Percentiles rank a stretch among this genome's conserved stretches.
Conservation (phyloP, 192 early-diverging fungal species). For the Backusella circina region DNA sequence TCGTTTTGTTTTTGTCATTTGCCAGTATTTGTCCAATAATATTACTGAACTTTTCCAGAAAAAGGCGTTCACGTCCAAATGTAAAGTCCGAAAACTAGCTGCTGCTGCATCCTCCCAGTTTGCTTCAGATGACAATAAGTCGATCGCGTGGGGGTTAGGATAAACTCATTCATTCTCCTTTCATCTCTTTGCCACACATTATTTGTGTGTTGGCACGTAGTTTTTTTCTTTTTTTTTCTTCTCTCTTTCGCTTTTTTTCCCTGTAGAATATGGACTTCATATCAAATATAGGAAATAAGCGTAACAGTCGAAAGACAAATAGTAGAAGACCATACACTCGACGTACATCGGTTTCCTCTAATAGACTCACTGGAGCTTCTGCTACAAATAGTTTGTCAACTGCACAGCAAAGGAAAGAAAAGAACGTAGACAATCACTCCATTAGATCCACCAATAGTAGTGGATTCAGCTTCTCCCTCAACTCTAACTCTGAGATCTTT, state of each 20-base stretch:
- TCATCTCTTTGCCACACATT: background rate
- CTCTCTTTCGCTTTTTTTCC: background rate
- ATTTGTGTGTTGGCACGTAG: background rate
- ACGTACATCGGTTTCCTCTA: constrained; percentile 7
- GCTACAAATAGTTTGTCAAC: background rate
- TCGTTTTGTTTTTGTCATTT: background rate
- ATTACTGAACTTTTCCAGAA: background rate
- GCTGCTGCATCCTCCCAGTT: background rate
- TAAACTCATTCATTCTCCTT: constrained; percentile 1
- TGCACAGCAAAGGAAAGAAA: background rate
- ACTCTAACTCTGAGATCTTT: background rate
- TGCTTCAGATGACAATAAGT: background rate
- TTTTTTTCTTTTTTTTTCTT: background rate
- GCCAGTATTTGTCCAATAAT: background rate
- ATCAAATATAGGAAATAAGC: constrained; percentile 13
- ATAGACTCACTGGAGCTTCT: background rate
- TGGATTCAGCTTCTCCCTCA: background rate
- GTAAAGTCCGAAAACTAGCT: background rate
- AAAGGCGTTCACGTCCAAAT: background rate
- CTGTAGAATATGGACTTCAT: constrained; percentile 5
- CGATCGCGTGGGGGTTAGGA: background rate
- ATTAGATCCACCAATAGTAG: background rate
- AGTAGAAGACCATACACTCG: constrained; percentile 9
- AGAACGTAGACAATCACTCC: background rate
- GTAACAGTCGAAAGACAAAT: constrained; percentile 2